Base-by-base conservation (phyloP, 2,329 filamentous ascomycete genomes). In the Penicillium paneum region DNA sequence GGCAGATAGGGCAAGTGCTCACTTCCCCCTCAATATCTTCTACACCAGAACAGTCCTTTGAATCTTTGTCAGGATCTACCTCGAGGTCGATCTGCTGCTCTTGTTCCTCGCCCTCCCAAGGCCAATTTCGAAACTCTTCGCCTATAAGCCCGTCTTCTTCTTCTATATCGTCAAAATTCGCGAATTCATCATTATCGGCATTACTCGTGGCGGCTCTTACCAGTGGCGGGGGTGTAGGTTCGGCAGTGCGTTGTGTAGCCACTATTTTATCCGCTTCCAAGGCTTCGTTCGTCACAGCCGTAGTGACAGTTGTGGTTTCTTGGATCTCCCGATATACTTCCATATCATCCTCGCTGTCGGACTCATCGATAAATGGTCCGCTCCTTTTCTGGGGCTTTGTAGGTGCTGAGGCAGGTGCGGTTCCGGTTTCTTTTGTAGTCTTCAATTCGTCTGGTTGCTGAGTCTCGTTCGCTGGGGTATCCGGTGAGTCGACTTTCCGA, bases 1-100 rank as follows among this genome's bases (percentile, higher is more conserved):
- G 83, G 71, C 94, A 97, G 28, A 97, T 86, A 1, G 93, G 93
- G 70, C 92, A 97, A 24, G 73, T 68, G 2, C 75, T 65, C 6
- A 65, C 65, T 39, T 28, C 61, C 28, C 48, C 54, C 34, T 62
- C 61, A 43, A 55, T 52, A 52, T 59, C 54, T 47, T 58, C 61
- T 39, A 54, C 24, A 29, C 46, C 56, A n/a, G 43, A 40, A 43
- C 32, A 49, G 24, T 65, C 61, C n/a, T 69, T 52, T 5, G 59
- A 61, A n/a, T 72, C 71, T 8, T 69, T 64, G 12, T 67, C 39
- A 6, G 44, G 28, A 8, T 50, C 38, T 38, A 55, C 55, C n/a
- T 55, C 58, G 17, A 65, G 52, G 13, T 64, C 59, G 21, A 59
- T 66, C 15, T 21, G 19, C 17, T 32, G 45, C 41, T 71, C 72